These are phyloP conservation scores for Lathyrus tuberosus DNA, from an alignment of 306 rosid genomes.

Conservation along the genomic window DNA sequence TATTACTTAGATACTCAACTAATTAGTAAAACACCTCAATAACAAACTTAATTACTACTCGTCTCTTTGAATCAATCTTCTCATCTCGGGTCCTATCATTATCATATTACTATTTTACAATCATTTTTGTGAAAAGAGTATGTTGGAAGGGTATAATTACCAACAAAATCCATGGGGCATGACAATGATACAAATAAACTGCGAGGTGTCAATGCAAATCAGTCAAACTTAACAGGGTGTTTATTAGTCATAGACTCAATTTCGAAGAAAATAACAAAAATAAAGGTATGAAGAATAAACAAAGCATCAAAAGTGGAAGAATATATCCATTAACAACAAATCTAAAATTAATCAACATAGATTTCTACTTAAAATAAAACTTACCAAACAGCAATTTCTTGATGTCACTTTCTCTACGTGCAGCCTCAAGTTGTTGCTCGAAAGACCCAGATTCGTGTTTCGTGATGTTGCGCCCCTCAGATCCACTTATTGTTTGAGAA, in stretches of 20 bases:
- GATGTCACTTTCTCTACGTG: constrained; percentile 89
- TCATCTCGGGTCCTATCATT: too few relatives aligned
- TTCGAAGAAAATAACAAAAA: constrained; percentile 6
- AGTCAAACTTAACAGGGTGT: constrained; percentile 7
- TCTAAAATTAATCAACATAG: constrained; percentile 28
- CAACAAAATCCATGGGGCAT: not conserved
- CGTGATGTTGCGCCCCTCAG: constrained; percentile 51
- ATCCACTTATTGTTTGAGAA: constrained; percentile 45
- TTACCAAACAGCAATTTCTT: constrained; percentile 88
- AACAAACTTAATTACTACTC: too few relatives aligned
- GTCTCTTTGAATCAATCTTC: too few relatives aligned
- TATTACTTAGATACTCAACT: too few relatives aligned
- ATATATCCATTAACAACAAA: constrained; percentile 18
- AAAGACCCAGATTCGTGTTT: constrained; percentile 65
- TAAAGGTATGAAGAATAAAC: constrained; percentile 25
- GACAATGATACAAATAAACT: constrained; percentile 17
- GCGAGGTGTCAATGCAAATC: not conserved
- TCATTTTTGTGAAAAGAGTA: not conserved
- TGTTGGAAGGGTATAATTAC: not conserved
- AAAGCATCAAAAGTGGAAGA: constrained; percentile 13
- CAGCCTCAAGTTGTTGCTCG: constrained; percentile 92
- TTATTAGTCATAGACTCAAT: constrained; percentile 18
- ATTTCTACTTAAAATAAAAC: constrained; percentile 39
- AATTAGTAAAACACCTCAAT: too few relatives aligned
- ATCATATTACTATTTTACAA: not conserved